A percentile compares a stretch with the other conserved stretches of the same genome.
Evolutionary conservation across 495 filamentous ascomycete genomes (phyloP).

Genomic region (Aspergillus coremiiformis): DNA sequence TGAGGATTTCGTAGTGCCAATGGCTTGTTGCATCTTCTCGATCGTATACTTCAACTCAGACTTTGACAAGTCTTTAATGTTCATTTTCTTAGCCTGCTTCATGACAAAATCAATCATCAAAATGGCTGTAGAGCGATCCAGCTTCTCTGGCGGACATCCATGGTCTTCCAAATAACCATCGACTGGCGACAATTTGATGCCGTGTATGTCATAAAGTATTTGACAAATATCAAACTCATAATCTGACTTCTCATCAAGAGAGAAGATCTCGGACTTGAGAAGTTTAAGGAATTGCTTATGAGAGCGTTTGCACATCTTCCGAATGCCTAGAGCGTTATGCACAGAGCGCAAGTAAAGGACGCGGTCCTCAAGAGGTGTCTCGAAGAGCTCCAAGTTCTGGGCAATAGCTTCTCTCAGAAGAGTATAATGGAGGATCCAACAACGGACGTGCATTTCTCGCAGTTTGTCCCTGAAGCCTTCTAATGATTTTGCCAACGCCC

Average conservation of each 20-base stretch:
- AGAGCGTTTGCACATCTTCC: constrained; percentile 78
- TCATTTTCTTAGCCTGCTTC: constrained; percentile 69
- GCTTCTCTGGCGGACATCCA: constrained; percentile 61
- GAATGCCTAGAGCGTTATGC: constrained; percentile 78
- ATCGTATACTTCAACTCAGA: constrained; percentile 80
- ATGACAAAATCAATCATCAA: constrained; percentile 77
- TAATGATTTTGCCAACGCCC: constrained; percentile 36
- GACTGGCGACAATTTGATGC: constrained; percentile 66
- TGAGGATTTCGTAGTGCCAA: constrained; percentile 57
- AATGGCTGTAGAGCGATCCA: constrained; percentile 68
- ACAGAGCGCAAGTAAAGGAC: constrained; percentile 68
- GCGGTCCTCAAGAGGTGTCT: constrained; percentile 57
- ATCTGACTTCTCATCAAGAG: constrained; percentile 53
- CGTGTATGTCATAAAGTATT: constrained; percentile 82
- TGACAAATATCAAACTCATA: constrained; percentile 77
- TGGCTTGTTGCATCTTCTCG: constrained; percentile 77
- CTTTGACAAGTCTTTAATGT: constrained; percentile 85
- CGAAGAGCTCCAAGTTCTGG: constrained; percentile 57
- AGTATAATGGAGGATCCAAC: constrained; percentile 73
- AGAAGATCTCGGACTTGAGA: constrained; percentile 72
- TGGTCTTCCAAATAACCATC: constrained; percentile 65
- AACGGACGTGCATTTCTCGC: constrained; percentile 80
- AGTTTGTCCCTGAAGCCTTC: constrained; percentile 62
- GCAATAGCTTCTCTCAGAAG: constrained; percentile 66
- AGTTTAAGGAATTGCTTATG: constrained; percentile 82